Evolutionary conservation across 306 rosid genomes (phyloP).

Genomic region (Vigna mungo): DNA sequence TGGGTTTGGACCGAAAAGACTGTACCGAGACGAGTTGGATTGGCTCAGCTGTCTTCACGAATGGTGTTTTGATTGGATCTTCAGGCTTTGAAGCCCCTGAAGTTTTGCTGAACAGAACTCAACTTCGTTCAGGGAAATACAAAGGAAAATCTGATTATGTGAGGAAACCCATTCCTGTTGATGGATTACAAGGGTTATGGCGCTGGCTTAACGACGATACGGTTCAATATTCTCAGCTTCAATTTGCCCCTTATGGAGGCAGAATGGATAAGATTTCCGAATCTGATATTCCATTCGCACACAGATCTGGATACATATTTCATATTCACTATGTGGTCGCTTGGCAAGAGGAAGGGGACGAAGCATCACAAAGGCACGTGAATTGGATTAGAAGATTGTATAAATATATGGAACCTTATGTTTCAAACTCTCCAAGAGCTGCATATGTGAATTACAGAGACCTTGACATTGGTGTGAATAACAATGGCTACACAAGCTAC

Average conservation of each 20-base stretch:
- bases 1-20: constrained; percentile 36
- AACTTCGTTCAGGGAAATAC: background rate
- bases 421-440: no score
- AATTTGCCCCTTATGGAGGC: background rate
- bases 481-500: background rate
- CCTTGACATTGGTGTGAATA: background rate
- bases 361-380: background rate
- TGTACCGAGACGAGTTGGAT: background rate
- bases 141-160: constrained; percentile 49
- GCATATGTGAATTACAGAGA: no score
- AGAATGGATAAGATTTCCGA: background rate
- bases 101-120: constrained; percentile 36
- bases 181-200: constrained; percentile 40
- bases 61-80: background rate
- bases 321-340: background rate
- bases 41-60: background rate
- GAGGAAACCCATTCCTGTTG: constrained; percentile 38
- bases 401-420: no score
- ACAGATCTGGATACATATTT: background rate
- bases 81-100: constrained; percentile 9
- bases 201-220: constrained; percentile 3
- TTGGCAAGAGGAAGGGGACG: background rate
- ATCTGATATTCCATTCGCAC: constrained; percentile 2
- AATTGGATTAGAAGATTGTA: background rate
- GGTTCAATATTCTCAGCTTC: background rate